phyloP scores from a whole-genome alignment of 768 basidiomycete genomes.

The Tulasnella sp. region DNA sequence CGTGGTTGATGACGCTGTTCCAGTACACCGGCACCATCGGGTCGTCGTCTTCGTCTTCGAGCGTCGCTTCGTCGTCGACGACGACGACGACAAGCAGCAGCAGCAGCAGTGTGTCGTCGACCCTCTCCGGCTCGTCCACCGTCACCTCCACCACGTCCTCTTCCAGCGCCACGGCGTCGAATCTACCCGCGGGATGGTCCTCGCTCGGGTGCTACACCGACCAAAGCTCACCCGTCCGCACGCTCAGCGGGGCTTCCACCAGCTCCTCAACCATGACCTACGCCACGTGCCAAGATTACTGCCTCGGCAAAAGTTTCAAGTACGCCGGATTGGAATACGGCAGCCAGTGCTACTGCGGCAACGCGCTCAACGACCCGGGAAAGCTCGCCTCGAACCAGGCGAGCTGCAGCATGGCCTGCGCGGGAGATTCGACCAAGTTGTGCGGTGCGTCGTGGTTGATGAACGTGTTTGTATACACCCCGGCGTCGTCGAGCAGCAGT shows the following conservation, averaged over 20 bases:
- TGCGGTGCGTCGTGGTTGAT: slow-evolving; percentile 17
- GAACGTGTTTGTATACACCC: neutral
- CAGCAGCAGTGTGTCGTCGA: neutral
- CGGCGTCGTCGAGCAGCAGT: no score
- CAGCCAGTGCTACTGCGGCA: slow-evolving; percentile 18
- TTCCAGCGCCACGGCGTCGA: neutral
- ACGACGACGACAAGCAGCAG: neutral
- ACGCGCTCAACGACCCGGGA: neutral
- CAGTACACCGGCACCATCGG: neutral
- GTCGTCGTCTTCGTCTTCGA: neutral
- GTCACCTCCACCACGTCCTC: neutral
- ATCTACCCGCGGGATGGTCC: neutral
- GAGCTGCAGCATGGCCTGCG: neutral
- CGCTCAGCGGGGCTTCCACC: neutral
- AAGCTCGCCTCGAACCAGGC: neutral
- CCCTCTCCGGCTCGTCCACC: neutral
- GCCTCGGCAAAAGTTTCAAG: neutral
- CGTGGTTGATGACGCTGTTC: slow-evolving; percentile 10
- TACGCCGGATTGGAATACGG: slow-evolving; percentile 26
- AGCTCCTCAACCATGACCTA: slow-evolving; percentile 8
- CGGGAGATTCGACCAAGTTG: neutral
- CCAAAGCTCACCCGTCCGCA: neutral
- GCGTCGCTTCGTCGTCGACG: neutral
- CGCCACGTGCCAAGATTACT: slow-evolving; percentile 6
- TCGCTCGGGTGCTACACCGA: slow-evolving; percentile 17